Base-by-base conservation (phyloP, 495 filamentous ascomycete species). In the Hypoxylon rickii region DNA sequence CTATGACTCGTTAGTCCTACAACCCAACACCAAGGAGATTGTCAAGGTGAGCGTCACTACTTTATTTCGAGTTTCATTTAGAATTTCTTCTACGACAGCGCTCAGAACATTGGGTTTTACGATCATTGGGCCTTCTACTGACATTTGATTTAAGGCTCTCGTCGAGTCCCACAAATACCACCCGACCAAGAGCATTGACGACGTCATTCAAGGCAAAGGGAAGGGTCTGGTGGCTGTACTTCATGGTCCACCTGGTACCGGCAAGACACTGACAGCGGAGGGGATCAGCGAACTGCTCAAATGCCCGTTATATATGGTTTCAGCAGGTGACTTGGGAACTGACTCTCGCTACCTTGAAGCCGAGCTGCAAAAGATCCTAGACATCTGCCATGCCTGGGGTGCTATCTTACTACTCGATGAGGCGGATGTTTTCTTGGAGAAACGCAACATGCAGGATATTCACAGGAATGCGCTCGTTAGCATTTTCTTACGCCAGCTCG, bases 111-210 rank as follows among this genome's bases (percentile, higher is more conserved):
- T 17, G 11, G 19, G 19, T 26, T 17, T 7, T 51, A 18, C 3
- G 7, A 17, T 16, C 36, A 15, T 48, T 44, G 26, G 47, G 44
- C n/a, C n/a, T 29, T 44, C 16, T 41, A 21, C 51, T 65, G 34
- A 65, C 51, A 32, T 50, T 5, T 1, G 15, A 43, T 16, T 17
- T 8, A 22, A 64, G 64, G 88, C 89, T 10, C 77, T 93, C 5
- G 89, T 93, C 6, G 83, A 89, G 58, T 87, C 83, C 0, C 90
- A 93, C 72, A 92, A 64, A 43, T 93, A 90, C 70, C 83, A 90
- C 51, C 87, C 85, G 0, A 86, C 87, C 7, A 79, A 89, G 55
- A 95, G 89, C 58, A 91, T 95, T 55, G 90, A 92, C 67, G 87
- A 90, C 60, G 85, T 91, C 20, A 89, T 92, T 38, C 83, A 87